Evolutionary conservation across 2,329 filamentous ascomycete species (phyloP), one percentile per base, ranked within the genome.

Genomic region (Harringtonia aguacate): DNA sequence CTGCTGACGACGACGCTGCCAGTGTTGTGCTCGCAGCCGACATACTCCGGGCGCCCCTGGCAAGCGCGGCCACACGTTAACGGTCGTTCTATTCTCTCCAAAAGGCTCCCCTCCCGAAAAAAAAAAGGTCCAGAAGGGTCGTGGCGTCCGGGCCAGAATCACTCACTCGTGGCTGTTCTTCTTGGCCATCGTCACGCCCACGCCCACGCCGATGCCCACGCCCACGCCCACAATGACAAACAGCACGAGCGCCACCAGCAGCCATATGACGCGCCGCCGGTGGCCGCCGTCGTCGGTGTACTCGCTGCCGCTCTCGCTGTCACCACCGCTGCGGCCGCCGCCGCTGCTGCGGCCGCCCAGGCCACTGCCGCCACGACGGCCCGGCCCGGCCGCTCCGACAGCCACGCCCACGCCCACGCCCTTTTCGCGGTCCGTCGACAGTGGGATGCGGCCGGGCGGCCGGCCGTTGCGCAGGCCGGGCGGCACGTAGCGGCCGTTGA

Each of bases 191-290:
- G 39, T n/a, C 12, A 68, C 59, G 0, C 61, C 62, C 6, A 68
- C 57, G 4, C 67, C 66, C 4, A 70, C 56, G 0, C 60, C 65
- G 1, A 69, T 56, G 2, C 61, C 66, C 6, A 66, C 52, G 4
- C 51, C 59, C 14, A 61, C 47, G 7, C 56, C 51, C 1, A 67
- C 45, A 17, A 61, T 35, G 2, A 64, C 28, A 8, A 63, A 39
- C 1, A 55, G 43, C 5, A 58, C 40, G 7, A 27, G 10, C 7
- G 10, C 7, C 7, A 27, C 7, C 6, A 27, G 24, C 8, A 51
- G 44, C 62, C 62, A 68, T 35, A 69, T 61, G 29, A 56, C 45
- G 22, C 69, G 61, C 30, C 57, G 46, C 27, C 56, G 12, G 22
- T 20, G 15, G 56, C 38, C 22, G 41, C 17, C 36, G 27, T 12